Conservation (phyloP, 805 yeast genomes). For the Yamadazyma tumulicola region DNA sequence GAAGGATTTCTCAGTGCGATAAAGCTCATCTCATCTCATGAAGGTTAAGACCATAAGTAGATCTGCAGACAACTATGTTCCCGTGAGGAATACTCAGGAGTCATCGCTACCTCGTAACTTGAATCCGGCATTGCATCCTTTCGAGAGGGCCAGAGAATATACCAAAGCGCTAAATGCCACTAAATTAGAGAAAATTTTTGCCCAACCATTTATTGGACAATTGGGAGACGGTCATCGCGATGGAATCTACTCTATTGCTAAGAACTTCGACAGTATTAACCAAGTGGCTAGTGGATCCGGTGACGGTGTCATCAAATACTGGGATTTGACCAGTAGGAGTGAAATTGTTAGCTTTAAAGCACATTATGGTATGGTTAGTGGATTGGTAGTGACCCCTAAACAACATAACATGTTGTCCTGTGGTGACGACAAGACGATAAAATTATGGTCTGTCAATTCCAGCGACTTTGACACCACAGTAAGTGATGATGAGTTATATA, state of each 20-base stretch:
- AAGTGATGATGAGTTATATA: slow-evolving; percentile 30
- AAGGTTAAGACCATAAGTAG: slow-evolving; percentile 86
- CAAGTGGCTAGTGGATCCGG: slow-evolving; percentile 90
- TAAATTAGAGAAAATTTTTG: slow-evolving; percentile 93
- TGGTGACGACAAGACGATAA: slow-evolving; percentile 86
- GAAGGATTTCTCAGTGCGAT: background rate
- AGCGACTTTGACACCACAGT: slow-evolving; percentile 44
- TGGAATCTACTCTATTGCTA: slow-evolving; percentile 86
- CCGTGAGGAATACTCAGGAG: slow-evolving; percentile 87
- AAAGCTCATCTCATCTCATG: slow-evolving; percentile 33
- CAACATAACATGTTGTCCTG: slow-evolving; percentile 67
- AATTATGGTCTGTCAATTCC: slow-evolving; percentile 77
- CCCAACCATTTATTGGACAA: slow-evolving; percentile 95
- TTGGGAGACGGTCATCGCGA: slow-evolving; percentile 93
- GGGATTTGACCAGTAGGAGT: slow-evolving; percentile 81
- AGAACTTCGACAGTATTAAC: slow-evolving; percentile 64
- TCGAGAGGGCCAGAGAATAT: slow-evolving; percentile 95
- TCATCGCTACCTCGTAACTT: slow-evolving; percentile 83
- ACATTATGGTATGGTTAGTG: slow-evolving; percentile 86
- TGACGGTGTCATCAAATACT: slow-evolving; percentile 90
- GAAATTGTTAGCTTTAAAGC: slow-evolving; percentile 79
- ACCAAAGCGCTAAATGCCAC: slow-evolving; percentile 94
- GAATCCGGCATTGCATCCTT: slow-evolving; percentile 93
- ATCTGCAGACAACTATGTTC: slow-evolving; percentile 88
- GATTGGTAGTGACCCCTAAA: slow-evolving; percentile 66